These are phyloP conservation scores for Cercospora brassicicola DNA, from an alignment of 2,329 filamentous ascomycete species.

Conservation along the genomic window DNA sequence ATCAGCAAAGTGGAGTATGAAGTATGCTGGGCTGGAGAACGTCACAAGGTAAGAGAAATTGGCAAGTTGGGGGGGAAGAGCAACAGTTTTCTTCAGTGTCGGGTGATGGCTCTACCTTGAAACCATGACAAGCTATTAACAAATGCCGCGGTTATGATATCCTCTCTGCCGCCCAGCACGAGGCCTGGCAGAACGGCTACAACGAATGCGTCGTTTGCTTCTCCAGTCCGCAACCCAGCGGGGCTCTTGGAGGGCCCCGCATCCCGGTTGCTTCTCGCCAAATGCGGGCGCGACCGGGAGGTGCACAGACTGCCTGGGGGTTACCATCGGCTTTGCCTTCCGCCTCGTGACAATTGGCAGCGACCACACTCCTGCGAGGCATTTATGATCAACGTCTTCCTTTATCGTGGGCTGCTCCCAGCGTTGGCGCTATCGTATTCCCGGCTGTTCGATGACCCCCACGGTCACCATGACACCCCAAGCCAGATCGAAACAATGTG, in stretches of 20 bases:
- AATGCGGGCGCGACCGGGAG: not conserved
- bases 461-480: not conserved
- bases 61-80: slow-evolving; percentile 2
- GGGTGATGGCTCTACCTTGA: slow-evolving; percentile 23
- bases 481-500: not conserved
- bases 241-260: slow-evolving; percentile 9
- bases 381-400: not conserved
- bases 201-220: not conserved
- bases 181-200: slow-evolving; percentile 15
- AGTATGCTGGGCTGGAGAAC: slow-evolving; percentile 6
- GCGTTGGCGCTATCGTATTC: not conserved
- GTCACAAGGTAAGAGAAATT: not conserved
- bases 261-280: slow-evolving; percentile 9
- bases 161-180: slow-evolving; percentile 13
- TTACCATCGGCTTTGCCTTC: not conserved
- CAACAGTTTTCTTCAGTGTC: slow-evolving; percentile 2
- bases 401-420: not conserved
- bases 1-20: slow-evolving; percentile 28
- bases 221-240: slow-evolving; percentile 9
- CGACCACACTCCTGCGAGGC: not conserved
- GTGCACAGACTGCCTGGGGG: not conserved
- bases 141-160: slow-evolving; percentile 25
- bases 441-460: not conserved
- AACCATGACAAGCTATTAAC: slow-evolving; percentile 1
- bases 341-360: not conserved